Evolutionary conservation across 305 asterid genomes (phyloP).

Genomic region (Fraxinus angustifolia): DNA sequence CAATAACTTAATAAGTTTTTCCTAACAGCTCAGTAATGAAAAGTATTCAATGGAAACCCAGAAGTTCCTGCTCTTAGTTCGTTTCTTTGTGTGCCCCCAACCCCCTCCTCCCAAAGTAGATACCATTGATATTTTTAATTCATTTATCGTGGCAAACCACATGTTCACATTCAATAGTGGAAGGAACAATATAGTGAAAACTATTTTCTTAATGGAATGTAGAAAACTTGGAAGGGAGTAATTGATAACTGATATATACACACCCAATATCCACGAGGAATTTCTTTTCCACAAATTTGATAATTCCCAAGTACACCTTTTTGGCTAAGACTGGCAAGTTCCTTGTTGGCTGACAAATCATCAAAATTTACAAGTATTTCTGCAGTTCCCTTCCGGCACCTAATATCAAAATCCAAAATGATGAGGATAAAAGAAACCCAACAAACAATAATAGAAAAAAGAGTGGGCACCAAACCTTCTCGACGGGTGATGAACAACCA

Average conservation of each 20-base stretch:
- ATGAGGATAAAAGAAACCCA: conserved; percentile 11
- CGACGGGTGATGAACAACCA: conserved; percentile 89
- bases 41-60: neutral
- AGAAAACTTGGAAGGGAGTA: neutral
- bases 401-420: conserved; percentile 24
- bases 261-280: conserved; percentile 96
- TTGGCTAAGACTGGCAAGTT: conserved; percentile 34
- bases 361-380: conserved; percentile 76
- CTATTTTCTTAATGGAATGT: neutral
- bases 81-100: neutral
- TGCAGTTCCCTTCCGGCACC: conserved; percentile 90
- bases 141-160: neutral
- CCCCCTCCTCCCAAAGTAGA: neutral
- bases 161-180: neutral
- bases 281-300: conserved; percentile 76
- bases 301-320: conserved; percentile 40
- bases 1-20: neutral
- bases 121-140: neutral
- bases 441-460: conserved; percentile 4
- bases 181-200: neutral
- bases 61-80: neutral
- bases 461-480: conserved; percentile 44
- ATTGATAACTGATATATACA: conserved; percentile 24
- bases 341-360: conserved; percentile 39
- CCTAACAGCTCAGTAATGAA: neutral